Base-by-base conservation (phyloP, 208 protist species). In the Porcisia deanei region DNA sequence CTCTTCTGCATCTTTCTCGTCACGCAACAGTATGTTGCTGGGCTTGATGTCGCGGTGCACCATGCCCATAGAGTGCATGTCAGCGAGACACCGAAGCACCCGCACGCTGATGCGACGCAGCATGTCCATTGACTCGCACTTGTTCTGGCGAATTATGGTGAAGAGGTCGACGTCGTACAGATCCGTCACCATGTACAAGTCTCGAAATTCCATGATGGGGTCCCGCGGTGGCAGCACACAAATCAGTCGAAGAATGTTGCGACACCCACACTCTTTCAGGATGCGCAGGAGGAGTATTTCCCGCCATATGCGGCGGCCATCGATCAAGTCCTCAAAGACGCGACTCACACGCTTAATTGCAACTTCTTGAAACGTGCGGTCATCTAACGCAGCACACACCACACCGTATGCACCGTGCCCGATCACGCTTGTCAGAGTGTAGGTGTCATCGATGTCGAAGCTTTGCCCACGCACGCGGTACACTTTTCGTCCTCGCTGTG, bases 291-390 rank as follows among this genome's bases (percentile, higher is more conserved):
- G 85, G 53, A 96, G 74, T 54, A 99, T 93, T 78, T 99, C 99
- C n/a, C 99, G 92, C 77, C 99, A 92, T 34, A 98, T 99, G 53
- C 99, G 94, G 60, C 98, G 98, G 30, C 95, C 93, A 73, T 99
- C 98, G 47, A 98, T 96, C 1, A 98, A 59, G 71, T 99, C 94
- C 37, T 98, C 90, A 82, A 99, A 99, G 41, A 98, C 89, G 69
- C 97, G 92, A 45, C 72, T 84, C 57, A 99, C 98, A 60, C 99
- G 99, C 79, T 99, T 99, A 63, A 99, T 99, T 18, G 99, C 99
- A 0, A 99, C 98, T 16, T 97, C 88, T 58, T 89, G 69, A 18
- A 94, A 88, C 1, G 84, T 92, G 52, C 77, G 75, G 75, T 91
- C 85, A 80, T 98, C 93, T n/a, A 93, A 74, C 8, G 89, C 92